Conservation (phyloP, 805 yeast genomes). For the Hanseniaspora opuntiae region DNA sequence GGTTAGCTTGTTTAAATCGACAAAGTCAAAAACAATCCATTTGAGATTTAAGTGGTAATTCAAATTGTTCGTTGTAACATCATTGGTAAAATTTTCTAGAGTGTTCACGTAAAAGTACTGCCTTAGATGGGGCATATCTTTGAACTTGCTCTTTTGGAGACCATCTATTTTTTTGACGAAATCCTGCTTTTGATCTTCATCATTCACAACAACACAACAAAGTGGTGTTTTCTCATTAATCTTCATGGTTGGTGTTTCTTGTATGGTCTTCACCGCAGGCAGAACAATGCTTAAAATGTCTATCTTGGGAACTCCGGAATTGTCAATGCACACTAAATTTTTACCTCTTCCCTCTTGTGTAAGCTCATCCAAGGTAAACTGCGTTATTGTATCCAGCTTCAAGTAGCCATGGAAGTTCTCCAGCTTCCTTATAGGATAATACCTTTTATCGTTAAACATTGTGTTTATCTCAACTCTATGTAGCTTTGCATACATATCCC, state of each 20-base stretch:
- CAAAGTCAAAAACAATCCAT: slow-evolving; percentile 1
- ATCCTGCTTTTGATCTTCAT: background rate
- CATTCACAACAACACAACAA: background rate
- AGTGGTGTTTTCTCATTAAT: background rate
- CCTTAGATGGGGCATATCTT: background rate
- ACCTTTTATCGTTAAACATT: background rate
- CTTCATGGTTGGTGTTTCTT: background rate
- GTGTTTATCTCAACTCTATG: background rate
- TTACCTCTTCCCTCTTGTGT: background rate
- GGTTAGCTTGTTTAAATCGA: background rate
- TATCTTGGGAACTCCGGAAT: background rate
- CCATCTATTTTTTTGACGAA: background rate
- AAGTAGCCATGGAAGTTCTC: background rate
- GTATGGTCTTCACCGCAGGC: background rate
- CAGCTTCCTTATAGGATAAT: background rate
- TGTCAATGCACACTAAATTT: background rate
- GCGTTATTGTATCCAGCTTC: background rate
- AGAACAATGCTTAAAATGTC: background rate
- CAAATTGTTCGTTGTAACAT: background rate
- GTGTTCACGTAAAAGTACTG: background rate
- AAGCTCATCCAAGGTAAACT: background rate
- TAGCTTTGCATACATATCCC: slow-evolving; percentile 6
- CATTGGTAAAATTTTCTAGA: background rate
- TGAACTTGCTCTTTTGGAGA: background rate
- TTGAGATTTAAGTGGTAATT: background rate